A percentile compares a stretch with the other conserved stretches of the same genome.
phyloP scores from a whole-genome alignment of 2,329 filamentous ascomycete genomes.

The Trichoderma citrinoviride region DNA sequence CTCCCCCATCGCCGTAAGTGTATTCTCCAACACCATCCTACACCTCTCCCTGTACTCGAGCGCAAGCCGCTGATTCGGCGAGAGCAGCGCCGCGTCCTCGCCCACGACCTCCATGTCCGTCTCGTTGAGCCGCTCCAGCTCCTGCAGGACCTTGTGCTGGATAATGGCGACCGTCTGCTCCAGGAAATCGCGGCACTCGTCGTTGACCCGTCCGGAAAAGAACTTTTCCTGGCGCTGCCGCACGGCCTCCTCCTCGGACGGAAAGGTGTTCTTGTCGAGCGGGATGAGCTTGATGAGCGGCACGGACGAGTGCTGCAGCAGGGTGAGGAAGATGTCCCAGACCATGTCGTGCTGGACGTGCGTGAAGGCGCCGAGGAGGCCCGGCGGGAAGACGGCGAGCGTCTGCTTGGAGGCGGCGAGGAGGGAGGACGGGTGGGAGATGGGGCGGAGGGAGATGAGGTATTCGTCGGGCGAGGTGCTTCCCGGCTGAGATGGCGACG shows the following conservation, averaged over 20 bases:
- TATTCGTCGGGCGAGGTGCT: conserved; percentile 41
- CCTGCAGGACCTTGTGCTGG: conserved; percentile 43
- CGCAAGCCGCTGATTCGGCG: conserved; percentile 48
- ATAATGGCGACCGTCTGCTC: conserved; percentile 42
- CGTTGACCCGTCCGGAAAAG: conserved; percentile 33
- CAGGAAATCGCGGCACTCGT: conserved; percentile 31
- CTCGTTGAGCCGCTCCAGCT: conserved; percentile 46
- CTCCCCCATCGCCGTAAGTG: conserved; percentile 40
- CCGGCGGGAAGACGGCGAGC: conserved; percentile 33
- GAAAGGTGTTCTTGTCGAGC: conserved; percentile 13
- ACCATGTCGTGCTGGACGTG: conserved; percentile 55
- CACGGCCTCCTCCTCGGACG: conserved; percentile 32
- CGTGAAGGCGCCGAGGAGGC: conserved; percentile 41
- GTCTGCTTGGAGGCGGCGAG: conserved; percentile 43
- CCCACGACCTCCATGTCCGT: conserved; percentile 46
- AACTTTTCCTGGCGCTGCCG: conserved; percentile 29
- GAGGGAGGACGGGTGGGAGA: conserved; percentile 47
- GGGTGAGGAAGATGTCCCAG: conserved; percentile 46
- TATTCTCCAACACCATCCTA: conserved; percentile 46
- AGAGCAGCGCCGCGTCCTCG: conserved; percentile 38
- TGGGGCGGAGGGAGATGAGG: conserved; percentile 52
- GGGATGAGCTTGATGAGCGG: conserved; percentile 32
- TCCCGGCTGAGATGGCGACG: neutral
- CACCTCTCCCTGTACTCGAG: conserved; percentile 50
- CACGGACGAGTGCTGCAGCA: conserved; percentile 34